Conservation (phyloP, 2,329 filamentous ascomycete genomes). For the Colletotrichum musicola region DNA sequence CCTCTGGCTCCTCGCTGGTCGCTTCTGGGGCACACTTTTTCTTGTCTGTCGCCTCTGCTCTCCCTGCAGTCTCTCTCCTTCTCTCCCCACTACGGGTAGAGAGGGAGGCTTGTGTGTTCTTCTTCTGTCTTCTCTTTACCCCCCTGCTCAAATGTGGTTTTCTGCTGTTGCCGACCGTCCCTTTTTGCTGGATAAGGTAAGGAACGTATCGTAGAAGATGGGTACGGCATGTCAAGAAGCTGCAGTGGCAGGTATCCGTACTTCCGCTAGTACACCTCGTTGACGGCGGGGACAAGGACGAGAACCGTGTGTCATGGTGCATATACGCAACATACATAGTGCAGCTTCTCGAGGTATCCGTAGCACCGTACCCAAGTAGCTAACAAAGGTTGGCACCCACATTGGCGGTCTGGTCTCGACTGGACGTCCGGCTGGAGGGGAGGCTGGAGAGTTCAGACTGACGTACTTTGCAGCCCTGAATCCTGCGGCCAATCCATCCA, state of each 20-base stretch:
- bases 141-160: conserved; percentile 9
- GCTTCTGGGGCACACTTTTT: conserved; percentile 31
- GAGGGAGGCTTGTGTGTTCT: background rate
- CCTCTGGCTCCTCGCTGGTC: conserved; percentile 15
- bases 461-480: conserved; percentile 12
- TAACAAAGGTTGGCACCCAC: background rate
- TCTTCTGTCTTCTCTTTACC: background rate
- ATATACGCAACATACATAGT: background rate
- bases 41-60: background rate
- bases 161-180: conserved; percentile 1
- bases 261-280: background rate
- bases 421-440: background rate
- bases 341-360: background rate
- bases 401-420: conserved; percentile 15
- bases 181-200: conserved; percentile 2
- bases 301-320: conserved; percentile 34
- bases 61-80: conserved; percentile 2
- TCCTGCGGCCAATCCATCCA: background rate
- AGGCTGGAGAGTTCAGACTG: conserved; percentile 17
- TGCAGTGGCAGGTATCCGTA: conserved; percentile 15
- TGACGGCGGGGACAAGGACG: conserved; percentile 3
- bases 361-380: conserved; percentile 5
- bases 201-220: conserved; percentile 7
- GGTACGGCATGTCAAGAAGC: conserved; percentile 11
- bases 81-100: conserved; percentile 1